Conservation (phyloP, 2,329 filamentous ascomycete genomes). For the Cercospora citrullina region DNA sequence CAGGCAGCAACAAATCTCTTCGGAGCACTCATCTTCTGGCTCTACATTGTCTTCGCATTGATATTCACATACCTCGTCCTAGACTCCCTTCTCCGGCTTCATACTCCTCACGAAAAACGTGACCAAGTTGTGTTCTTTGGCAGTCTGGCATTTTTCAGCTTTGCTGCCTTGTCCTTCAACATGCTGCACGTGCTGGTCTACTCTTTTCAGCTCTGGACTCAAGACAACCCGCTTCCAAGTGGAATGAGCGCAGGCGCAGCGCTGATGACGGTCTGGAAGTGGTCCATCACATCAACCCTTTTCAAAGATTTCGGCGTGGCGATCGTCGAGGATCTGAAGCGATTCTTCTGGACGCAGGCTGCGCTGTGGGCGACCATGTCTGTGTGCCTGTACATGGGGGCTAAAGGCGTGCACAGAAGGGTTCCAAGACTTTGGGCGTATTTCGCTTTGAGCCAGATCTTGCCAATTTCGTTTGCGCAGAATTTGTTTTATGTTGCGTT, state of each 20-base stretch:
- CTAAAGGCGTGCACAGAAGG: conserved; percentile 31
- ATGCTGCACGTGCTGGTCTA: conserved; percentile 39
- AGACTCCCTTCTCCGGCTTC: conserved; percentile 21
- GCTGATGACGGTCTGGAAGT: conserved; percentile 30
- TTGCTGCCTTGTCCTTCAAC: conserved; percentile 36
- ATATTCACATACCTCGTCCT: conserved; percentile 28
- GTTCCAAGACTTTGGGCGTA: conserved; percentile 38
- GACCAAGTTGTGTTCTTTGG: conserved; percentile 26
- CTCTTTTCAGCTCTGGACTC: conserved; percentile 37
- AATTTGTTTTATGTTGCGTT: conserved; percentile 39
- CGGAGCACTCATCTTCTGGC: conserved; percentile 39
- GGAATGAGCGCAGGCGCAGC: neutral
- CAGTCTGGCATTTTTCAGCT: conserved; percentile 34
- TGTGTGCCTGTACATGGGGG: conserved; percentile 34
- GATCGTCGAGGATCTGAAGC: conserved; percentile 29
- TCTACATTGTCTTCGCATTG: conserved; percentile 37
- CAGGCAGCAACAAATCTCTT: conserved; percentile 25
- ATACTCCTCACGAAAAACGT: neutral
- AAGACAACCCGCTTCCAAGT: neutral
- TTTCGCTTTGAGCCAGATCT: conserved; percentile 39
- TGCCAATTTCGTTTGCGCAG: conserved; percentile 39
- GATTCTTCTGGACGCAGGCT: conserved; percentile 32
- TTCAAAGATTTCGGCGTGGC: conserved; percentile 39
- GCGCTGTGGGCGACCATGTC: conserved; percentile 32
- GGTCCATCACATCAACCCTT: conserved; percentile 37